A percentile compares a stretch with the other conserved stretches of the same genome.
phyloP scores from a whole-genome alignment of 2,329 filamentous ascomycete genomes.

The Trichoderma atroviride region DNA sequence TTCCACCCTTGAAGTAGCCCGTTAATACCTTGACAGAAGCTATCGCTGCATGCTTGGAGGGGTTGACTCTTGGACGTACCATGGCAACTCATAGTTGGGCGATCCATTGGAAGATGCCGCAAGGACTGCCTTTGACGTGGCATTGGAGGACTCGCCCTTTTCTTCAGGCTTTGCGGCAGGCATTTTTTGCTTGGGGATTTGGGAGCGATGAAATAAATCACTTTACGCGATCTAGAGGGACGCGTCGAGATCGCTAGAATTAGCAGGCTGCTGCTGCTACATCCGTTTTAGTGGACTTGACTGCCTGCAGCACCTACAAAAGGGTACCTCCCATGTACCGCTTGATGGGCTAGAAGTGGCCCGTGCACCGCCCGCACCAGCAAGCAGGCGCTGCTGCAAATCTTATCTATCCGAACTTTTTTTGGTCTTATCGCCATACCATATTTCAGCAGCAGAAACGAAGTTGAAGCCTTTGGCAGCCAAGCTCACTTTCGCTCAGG shows the following conservation, averaged over 20 bases:
- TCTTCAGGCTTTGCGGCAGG: constrained; percentile 54
- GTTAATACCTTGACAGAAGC: constrained; percentile 31
- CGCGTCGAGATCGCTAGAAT: constrained; percentile 36
- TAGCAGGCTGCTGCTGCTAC: background rate
- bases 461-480: background rate
- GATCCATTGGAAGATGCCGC: constrained; percentile 54
- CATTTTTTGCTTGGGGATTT: constrained; percentile 42
- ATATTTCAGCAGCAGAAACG: background rate
- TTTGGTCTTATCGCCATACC: constrained; percentile 18
- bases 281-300: background rate
- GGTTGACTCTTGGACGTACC: constrained; percentile 51
- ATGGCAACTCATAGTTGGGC: constrained; percentile 74
- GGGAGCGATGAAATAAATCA: constrained; percentile 34
- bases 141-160: constrained; percentile 62
- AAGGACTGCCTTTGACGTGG: constrained; percentile 60
- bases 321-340: background rate
- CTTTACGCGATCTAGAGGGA: constrained; percentile 44
- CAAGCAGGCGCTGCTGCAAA: constrained; percentile 28
- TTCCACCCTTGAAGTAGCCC: constrained; percentile 73
- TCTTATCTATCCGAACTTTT: constrained; percentile 28
- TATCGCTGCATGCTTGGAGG: background rate
- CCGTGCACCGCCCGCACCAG: constrained; percentile 39
- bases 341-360: constrained; percentile 27
- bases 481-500: background rate
- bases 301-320: background rate